Percentiles rank a stretch among this genome's conserved stretches.
These are phyloP conservation scores for Kurtzmaniella cleridarum DNA, from an alignment of 805 yeast genomes.

Conservation along the genomic window DNA sequence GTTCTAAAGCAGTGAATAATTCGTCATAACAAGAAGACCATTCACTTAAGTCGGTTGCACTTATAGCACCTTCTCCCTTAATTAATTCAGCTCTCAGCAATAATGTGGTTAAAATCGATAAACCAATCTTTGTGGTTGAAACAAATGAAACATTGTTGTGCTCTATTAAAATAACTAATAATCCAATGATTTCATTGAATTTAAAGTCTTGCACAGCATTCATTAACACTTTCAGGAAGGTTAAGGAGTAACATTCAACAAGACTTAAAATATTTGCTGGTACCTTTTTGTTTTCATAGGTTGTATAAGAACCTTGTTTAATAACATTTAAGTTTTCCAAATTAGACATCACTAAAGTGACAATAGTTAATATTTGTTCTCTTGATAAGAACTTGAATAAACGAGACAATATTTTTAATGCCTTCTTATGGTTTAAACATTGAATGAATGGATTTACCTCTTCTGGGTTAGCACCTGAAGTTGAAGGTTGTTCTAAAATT, in stretches of 20 bases:
- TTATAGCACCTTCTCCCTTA: slow-evolving; percentile 67
- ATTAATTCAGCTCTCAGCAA: slow-evolving; percentile 89
- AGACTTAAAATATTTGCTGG: slow-evolving; percentile 53
- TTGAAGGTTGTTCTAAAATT: slow-evolving; percentile 56
- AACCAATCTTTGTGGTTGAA: slow-evolving; percentile 71
- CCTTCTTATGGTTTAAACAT: slow-evolving; percentile 77
- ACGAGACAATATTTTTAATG: slow-evolving; percentile 84
- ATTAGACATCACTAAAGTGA: slow-evolving; percentile 74
- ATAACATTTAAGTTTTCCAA: slow-evolving; percentile 75
- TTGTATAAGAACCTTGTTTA: slow-evolving; percentile 72
- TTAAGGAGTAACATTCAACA: slow-evolving; percentile 72
- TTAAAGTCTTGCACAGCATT: slow-evolving; percentile 77
- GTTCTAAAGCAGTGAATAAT: slow-evolving; percentile 73
- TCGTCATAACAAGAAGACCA: slow-evolving; percentile 83
- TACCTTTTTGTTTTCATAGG: slow-evolving; percentile 43
- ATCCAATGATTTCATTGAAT: slow-evolving; percentile 71
- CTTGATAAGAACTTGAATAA: slow-evolving; percentile 74
- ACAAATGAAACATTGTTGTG: slow-evolving; percentile 67
- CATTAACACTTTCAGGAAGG: slow-evolving; percentile 79
- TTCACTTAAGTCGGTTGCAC: slow-evolving; percentile 51
- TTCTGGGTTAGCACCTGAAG: slow-evolving; percentile 44
- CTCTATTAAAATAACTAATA: slow-evolving; percentile 63
- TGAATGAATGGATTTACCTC: slow-evolving; percentile 73
- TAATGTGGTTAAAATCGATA: slow-evolving; percentile 82
- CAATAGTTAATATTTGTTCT: slow-evolving; percentile 70